phyloP scores from a whole-genome alignment of 257 asterid species.

The Jacaranda copaia region DNA sequence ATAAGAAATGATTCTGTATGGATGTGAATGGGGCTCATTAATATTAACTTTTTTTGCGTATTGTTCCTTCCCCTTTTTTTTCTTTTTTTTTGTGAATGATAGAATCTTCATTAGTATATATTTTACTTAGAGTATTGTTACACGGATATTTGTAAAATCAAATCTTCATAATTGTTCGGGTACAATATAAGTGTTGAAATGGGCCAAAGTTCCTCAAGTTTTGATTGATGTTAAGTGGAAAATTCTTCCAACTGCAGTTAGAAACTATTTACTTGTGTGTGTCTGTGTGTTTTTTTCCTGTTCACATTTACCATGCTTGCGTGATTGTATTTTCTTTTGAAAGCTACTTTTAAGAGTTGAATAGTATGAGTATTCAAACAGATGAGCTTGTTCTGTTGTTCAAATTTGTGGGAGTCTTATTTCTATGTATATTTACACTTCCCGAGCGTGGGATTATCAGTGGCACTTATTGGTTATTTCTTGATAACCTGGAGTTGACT shows the following conservation, averaged over 20 bases:
- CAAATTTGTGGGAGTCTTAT: not conserved
- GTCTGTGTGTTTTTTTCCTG: not conserved
- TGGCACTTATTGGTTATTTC: not conserved
- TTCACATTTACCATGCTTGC: not conserved
- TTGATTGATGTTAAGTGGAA: not conserved
- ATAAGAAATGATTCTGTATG: not conserved
- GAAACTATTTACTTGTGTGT: not conserved
- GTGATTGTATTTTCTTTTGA: not conserved
- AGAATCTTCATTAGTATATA: not conserved
- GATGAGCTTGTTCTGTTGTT: not conserved
- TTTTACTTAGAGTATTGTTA: constrained; percentile 4
- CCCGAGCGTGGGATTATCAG: not conserved
- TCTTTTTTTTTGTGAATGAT: not conserved
- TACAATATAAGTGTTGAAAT: not conserved
- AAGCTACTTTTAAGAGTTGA: constrained; percentile 1
- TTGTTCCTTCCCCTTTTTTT: not conserved
- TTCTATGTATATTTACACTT: not conserved
- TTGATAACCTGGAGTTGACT: constrained; percentile 18
- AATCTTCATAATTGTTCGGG: not conserved
- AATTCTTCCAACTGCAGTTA: not conserved
- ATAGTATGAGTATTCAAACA: not conserved
- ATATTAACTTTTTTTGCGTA: not conserved
- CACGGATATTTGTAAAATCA: not conserved
- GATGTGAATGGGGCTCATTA: not conserved
- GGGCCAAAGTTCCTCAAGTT: constrained; percentile 2